Conservation (phyloP, 306 rosid genomes). For the Rosa multiflora region DNA sequence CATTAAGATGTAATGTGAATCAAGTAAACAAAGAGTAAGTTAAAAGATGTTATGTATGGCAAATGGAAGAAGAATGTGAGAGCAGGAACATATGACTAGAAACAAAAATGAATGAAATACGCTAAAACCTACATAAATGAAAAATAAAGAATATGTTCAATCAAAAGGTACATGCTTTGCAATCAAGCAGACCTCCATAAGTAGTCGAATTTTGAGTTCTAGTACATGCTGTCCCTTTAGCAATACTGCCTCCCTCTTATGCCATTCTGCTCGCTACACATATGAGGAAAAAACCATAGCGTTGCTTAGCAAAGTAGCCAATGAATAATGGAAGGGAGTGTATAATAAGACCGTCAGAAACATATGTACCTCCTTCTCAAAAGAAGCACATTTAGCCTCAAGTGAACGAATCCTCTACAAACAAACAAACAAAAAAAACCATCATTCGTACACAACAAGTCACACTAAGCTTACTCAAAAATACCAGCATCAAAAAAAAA, state of each 20-base stretch:
- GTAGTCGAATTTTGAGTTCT: constrained; percentile 37
- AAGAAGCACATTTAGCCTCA: constrained; percentile 65
- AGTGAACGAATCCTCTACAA: constrained; percentile 66
- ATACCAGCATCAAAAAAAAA: constrained; percentile 2
- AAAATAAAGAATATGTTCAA: not conserved
- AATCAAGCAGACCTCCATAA: constrained; percentile 47
- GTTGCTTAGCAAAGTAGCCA: constrained; percentile 19
- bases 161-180: not conserved
- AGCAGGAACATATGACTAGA: not conserved
- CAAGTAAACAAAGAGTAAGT: not conserved
- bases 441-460: constrained; percentile 18
- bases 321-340: constrained; percentile 3
- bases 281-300: not conserved
- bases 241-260: constrained; percentile 63
- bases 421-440: not conserved
- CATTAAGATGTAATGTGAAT: not conserved
- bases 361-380: constrained; percentile 60
- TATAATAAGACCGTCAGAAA: not conserved
- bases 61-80: not conserved
- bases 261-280: constrained; percentile 58
- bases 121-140: not conserved
- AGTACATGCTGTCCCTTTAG: constrained; percentile 41
- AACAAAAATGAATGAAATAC: not conserved
- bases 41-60: not conserved
- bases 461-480: not conserved